Base-by-base conservation (phyloP, 1,284 basidiomycete genomes). In the Cronartium quercuum region DNA sequence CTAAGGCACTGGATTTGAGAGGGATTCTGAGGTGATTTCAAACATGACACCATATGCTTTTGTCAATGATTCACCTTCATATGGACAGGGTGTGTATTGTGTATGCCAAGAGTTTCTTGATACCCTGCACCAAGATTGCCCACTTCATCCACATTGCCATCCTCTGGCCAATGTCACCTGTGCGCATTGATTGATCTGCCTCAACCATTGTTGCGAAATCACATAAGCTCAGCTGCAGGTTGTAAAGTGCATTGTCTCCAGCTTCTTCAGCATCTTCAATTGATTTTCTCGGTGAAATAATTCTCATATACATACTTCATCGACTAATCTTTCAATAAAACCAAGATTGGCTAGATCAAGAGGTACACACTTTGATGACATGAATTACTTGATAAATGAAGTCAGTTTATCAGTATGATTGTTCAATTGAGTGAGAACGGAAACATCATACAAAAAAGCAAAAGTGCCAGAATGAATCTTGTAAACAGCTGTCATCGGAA, bases 61-160 rank as follows among this genome's bases (percentile, higher is more conserved):
- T n/a, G n/a, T n/a, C n/a, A n/a, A n/a, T n/a, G n/a, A n/a, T n/a
- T n/a, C n/a, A n/a, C n/a, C n/a, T n/a, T n/a, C n/a, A n/a, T n/a
- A n/a, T n/a, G n/a, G n/a, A n/a, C n/a, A n/a, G n/a, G n/a, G n/a
- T n/a, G 51, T 55, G 35, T 12, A 58, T 68, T 41, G 47, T 15
- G 29, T 68, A 68, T 10, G 51, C 21, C 21, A 35, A 21, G 21
- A 68, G 12, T 9, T 40, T 38, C 3, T 34, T 68, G 13, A 68
- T 68, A 24, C 66, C 66, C 24, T 68, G 66, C 40, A 55, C 66
- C 55, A 68, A 40, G 18, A 68, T 57, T 4, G 37, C 51, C 66
- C 29, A 55, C 41, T 40, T 68, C 35, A 2, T 24, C 66, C 66
- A 60, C 21, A 68, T 68, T 3, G 21, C 24, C 24, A 68, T 15